phyloP scores from a whole-genome alignment of 371 early-diverging fungal genomes.

The Chytridiales sp. region DNA sequence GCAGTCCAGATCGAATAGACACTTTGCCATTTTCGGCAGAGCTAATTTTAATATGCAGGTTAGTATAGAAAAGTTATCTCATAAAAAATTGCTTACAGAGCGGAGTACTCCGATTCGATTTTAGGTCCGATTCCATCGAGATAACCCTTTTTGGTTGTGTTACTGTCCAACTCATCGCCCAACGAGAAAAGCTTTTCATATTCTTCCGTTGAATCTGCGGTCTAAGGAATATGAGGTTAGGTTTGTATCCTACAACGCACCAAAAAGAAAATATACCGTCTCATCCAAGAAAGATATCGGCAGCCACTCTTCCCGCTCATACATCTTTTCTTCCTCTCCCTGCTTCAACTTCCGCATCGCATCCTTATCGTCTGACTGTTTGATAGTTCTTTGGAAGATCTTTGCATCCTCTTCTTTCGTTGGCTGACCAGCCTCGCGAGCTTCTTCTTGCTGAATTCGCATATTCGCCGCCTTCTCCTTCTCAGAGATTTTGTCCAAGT shows the following conservation, averaged over 20 bases:
- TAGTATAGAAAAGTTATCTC: too few relatives aligned
- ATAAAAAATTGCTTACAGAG: too few relatives aligned
- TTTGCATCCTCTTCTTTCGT: constrained; percentile 55
- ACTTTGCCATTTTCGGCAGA: background rate
- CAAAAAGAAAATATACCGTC: constrained; percentile 44
- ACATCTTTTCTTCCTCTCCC: constrained; percentile 54
- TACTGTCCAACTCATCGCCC: constrained; percentile 22
- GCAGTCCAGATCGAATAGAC: background rate
- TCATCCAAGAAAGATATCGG: constrained; percentile 66
- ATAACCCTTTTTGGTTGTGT: constrained; percentile 17
- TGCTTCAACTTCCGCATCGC: constrained; percentile 26
- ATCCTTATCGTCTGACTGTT: constrained; percentile 37
- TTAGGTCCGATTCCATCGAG: constrained; percentile 26
- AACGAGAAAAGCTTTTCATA: constrained; percentile 27
- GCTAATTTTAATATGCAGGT: too few relatives aligned
- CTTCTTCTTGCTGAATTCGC: constrained; percentile 65
- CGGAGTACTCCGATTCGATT: constrained; percentile 1
- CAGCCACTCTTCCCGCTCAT: constrained; percentile 79
- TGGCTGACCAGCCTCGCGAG: constrained; percentile 42
- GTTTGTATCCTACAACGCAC: background rate
- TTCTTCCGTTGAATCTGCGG: constrained; percentile 10
- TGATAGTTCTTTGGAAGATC: constrained; percentile 16
- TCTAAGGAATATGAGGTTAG: background rate
- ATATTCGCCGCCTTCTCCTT: constrained; percentile 73
- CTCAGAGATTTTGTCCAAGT: constrained; percentile 84